phyloP scores from a whole-genome alignment of 768 basidiomycete genomes.

The Tricholoma furcatifolium region DNA sequence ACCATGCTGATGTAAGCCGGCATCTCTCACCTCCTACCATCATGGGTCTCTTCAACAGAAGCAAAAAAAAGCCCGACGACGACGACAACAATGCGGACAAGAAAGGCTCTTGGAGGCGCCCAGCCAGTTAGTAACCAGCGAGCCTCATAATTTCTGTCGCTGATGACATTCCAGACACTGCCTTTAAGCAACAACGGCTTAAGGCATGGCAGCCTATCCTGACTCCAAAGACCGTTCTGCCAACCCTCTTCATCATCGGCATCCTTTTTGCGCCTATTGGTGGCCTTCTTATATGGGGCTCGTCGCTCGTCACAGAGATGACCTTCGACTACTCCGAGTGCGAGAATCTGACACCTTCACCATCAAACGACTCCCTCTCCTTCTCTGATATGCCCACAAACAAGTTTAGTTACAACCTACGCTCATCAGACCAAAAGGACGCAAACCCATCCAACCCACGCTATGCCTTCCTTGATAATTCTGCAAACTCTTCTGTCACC shows the following conservation, averaged over 20 bases:
- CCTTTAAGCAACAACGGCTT: slow-evolving; percentile 98
- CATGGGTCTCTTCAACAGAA: slow-evolving; percentile 61
- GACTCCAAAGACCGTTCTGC: slow-evolving; percentile 95
- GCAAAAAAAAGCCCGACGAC: slow-evolving; percentile 35
- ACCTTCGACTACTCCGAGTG: slow-evolving; percentile 95
- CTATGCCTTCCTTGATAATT: slow-evolving; percentile 72
- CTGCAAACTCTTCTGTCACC: slow-evolving; percentile 43
- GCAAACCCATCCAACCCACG: slow-evolving; percentile 55
- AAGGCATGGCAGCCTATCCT: slow-evolving; percentile 99
- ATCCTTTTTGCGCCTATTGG: slow-evolving; percentile 96
- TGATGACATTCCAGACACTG: slow-evolving; percentile 67
- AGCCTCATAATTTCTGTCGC: slow-evolving; percentile 12
- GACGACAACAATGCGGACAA: slow-evolving; percentile 25
- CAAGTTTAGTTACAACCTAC: slow-evolving; percentile 66
- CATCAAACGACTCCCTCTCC: slow-evolving; percentile 30
- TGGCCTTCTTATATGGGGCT: slow-evolving; percentile 91
- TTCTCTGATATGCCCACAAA: slow-evolving; percentile 62
- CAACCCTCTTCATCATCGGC: slow-evolving; percentile 93
- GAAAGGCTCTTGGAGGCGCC: slow-evolving; percentile 76
- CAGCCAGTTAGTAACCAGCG: slow-evolving; percentile 63
- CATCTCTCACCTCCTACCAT: slow-evolving; percentile 10
- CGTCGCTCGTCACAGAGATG: slow-evolving; percentile 81
- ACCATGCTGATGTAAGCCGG: slow-evolving; percentile 45
- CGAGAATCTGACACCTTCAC: slow-evolving; percentile 57
- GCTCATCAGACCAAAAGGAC: slow-evolving; percentile 51